Percentiles rank a stretch among this genome's conserved stretches.
Evolutionary conservation across 2,329 filamentous ascomycete genomes (phyloP).

Genomic region (Colletotrichum falcatum): DNA sequence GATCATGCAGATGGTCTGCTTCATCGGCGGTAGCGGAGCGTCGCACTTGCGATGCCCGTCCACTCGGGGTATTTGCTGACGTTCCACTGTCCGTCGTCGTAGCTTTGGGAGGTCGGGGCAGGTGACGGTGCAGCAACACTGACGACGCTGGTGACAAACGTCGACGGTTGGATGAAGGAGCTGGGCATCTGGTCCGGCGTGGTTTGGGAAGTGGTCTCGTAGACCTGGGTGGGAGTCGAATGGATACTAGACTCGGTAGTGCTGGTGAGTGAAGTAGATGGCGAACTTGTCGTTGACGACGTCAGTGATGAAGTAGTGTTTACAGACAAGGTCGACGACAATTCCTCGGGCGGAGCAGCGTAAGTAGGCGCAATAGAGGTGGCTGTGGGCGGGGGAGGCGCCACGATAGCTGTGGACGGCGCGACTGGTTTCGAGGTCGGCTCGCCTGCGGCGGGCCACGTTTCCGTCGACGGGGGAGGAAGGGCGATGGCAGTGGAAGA

Average conservation of each 20-base stretch:
- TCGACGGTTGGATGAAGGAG: conserved; percentile 29
- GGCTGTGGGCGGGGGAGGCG: conserved; percentile 11
- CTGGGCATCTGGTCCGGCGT: conserved; percentile 37
- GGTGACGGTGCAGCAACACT: conserved; percentile 40
- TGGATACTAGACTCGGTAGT: neutral
- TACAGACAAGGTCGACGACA: conserved; percentile 28
- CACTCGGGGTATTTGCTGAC: conserved; percentile 57
- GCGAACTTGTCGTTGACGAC: conserved; percentile 4
- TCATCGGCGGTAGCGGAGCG: conserved; percentile 36
- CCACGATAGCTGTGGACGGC: neutral
- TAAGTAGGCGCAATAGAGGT: conserved; percentile 25
- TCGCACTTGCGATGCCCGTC: conserved; percentile 52
- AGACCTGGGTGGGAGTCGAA: conserved; percentile 16
- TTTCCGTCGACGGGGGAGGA: neutral
- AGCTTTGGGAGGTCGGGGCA: conserved; percentile 45
- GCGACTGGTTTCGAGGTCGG: conserved; percentile 9
- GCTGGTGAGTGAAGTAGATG: neutral
- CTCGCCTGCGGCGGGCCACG: neutral
- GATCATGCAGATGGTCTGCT: neutral
- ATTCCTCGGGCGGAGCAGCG: conserved; percentile 7
- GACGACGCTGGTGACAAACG: conserved; percentile 41
- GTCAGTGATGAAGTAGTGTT: conserved; percentile 24
- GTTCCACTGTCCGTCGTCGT: conserved; percentile 60
- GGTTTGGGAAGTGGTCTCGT: conserved; percentile 41
- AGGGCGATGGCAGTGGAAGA: neutral